Evolutionary conservation across 495 filamentous ascomycete species (phyloP), one percentile per base, ranked within the genome.

Genomic region (Xylaria sp.): DNA sequence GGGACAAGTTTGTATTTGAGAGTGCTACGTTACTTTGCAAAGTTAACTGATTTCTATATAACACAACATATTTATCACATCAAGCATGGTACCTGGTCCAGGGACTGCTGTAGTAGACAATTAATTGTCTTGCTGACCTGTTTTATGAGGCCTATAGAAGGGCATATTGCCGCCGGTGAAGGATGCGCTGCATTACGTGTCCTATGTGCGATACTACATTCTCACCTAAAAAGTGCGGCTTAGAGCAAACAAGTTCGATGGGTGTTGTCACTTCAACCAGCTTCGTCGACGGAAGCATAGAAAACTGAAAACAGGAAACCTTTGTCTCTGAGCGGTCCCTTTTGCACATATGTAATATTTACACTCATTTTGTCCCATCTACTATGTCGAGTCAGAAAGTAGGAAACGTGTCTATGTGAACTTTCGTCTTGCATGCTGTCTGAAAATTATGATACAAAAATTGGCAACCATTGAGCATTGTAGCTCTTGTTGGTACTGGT

Each of bases 211-310:
- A 67, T 2, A 43, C 8, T 37, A 37, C 8, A 37, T 37, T 37
- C 8, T 37, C 62, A 41, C 64, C 64, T 55, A 37, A 24, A 41
- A 21, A 3, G 4, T 50, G 41, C 43, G 61, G 26, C 66, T n/a
- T 48, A n/a, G 5, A 50, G 41, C 50, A 58, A 29, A 21, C 19
- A 21, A 52, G 37, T 40, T 46, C 52, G 41, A 17, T 19, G 52
- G 65, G 52, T 68, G 59, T 68, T 53, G 48, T 50, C 29, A 40
- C 44, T 50, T 21, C 37, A 61, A 46, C 44, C 44, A 48, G 46
- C 12, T 31, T 61, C 15, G 15, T 29, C 33, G 21, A 29, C 6
- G 29, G 26, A 19, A 21, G 5, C 2, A 52, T 41, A 11, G 19
- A 19, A 26, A 50, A 61, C 41, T 8, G 31, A 35, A 26, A 33